Evolutionary conservation across 257 asterid genomes (phyloP), one percentile per base, ranked within the genome.

Genomic region (Solanum arcanum): DNA sequence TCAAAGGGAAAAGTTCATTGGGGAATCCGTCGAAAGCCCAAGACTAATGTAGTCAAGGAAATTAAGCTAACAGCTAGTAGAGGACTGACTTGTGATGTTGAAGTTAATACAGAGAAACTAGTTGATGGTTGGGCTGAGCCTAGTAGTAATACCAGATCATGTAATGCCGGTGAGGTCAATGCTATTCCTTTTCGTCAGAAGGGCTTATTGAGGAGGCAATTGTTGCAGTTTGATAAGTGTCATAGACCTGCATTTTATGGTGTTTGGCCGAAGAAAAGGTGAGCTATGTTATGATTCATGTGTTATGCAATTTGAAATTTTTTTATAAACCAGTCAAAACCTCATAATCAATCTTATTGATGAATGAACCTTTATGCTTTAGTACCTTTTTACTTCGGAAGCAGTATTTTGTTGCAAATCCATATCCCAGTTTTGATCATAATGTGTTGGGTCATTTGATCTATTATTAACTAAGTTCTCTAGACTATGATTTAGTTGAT

Each of bases 181-280:
- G 80, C 87, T 16, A 84, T n/a, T 86, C 88, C 90, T 49, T 73
- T 85, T 87, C 49, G 80, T 87, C 91, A 41, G 89, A 93, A 87
- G 72, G 83, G 72, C 75, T 39, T 80, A 77, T 91, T 56, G 29
- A 88, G 86, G 81, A 95, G 86, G 90, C 93, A 94, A 93, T 90
- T 97, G 83, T 90, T 97, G 92, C 99, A 97, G 92, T 97, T 97
- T 89, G 99, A 97, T 86, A 95, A 94, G 91, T 92, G 97, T 89
- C 77, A 95, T 13, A 93, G 99, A 92, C 99, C 99, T 92, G 95
- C 99, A 44, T 97, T 96, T 92, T 97, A 95, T 88, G 99, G 99
- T 88, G 89, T 93, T 90, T 93, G 97, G 95, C 92, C 94, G 56
- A 91, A 89, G 90, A 96, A 92, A 91, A 96, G 98, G 99, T 93